phyloP scores from a whole-genome alignment of 345 rosid genomes.

The Moringa oleifera region DNA sequence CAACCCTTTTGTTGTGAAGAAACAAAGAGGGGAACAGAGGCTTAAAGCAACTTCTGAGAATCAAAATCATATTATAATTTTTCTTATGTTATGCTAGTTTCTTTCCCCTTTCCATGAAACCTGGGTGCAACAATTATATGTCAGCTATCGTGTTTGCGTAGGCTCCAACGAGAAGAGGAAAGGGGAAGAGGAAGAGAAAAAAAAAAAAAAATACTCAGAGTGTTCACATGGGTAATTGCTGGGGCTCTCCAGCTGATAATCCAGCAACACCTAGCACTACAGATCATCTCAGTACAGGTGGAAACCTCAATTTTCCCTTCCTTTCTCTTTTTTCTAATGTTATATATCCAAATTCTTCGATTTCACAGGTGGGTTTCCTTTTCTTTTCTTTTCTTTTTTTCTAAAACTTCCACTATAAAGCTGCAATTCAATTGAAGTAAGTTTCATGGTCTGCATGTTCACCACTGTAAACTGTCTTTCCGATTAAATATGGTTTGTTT shows the following conservation, averaged over 20 bases:
- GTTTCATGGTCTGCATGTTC: conserved; percentile 5
- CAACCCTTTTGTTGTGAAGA: background rate
- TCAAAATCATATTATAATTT: background rate
- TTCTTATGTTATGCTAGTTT: background rate
- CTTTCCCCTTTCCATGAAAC: background rate
- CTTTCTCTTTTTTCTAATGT: background rate
- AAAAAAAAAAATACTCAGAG: background rate
- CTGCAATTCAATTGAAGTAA: conserved; percentile 1
- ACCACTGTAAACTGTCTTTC: conserved; percentile 8
- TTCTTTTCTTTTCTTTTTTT: conserved; percentile 6
- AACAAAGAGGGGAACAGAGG: background rate
- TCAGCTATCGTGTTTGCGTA: conserved; percentile 2
- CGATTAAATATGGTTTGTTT: background rate
- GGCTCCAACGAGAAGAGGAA: background rate
- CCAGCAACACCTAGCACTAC: conserved; percentile 49
- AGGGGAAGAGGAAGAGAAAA: background rate
- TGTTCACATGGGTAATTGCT: conserved; percentile 59
- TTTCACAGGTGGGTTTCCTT: conserved; percentile 20
- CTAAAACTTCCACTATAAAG: conserved; percentile 13
- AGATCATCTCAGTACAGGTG: conserved; percentile 57
- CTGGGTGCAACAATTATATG: background rate
- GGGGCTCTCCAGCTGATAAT: conserved; percentile 43
- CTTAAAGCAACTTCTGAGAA: background rate
- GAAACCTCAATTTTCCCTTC: background rate
- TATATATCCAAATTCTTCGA: conserved; percentile 7